A percentile compares a stretch with the other conserved stretches of the same genome.
These are phyloP conservation scores for Colletotrichum neosansevieriae DNA, from an alignment of 2,329 filamentous ascomycete genomes.

Conservation along the genomic window DNA sequence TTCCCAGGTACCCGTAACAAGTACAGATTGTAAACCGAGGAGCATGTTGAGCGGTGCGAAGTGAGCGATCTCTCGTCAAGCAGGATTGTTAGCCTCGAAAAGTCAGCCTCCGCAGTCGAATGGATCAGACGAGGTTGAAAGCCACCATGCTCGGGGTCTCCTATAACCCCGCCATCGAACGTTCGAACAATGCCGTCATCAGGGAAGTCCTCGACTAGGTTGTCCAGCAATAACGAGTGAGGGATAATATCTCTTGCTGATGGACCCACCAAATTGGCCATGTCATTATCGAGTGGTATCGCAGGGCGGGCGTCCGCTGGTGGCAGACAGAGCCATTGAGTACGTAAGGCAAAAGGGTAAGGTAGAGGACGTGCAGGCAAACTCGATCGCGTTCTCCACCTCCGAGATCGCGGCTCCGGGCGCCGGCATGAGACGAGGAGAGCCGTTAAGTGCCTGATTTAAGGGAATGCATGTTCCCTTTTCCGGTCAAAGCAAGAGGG, in stretches of 20 bases:
- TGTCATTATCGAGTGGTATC: constrained; percentile 25
- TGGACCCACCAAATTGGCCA: constrained; percentile 24
- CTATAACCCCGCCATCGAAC: constrained; percentile 28
- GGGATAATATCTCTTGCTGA: constrained; percentile 26
- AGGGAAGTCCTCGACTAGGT: constrained; percentile 9
- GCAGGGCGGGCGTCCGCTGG: constrained; percentile 13
- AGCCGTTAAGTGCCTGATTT: constrained; percentile 18
- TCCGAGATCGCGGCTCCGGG: constrained; percentile 37
- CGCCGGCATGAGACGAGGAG: constrained; percentile 25
- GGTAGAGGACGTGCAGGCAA: constrained; percentile 23
- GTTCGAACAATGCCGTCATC: constrained; percentile 36
- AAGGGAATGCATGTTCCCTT: constrained; percentile 11
- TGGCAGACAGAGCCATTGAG: not conserved
- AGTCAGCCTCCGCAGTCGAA: constrained; percentile 6
- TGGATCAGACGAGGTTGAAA: not conserved
- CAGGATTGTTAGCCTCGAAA: constrained; percentile 20
- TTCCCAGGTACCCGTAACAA: constrained; percentile 23
- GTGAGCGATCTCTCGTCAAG: constrained; percentile 17
- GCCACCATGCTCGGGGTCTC: constrained; percentile 22
- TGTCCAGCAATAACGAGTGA: constrained; percentile 9
- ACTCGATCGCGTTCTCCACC: constrained; percentile 38
- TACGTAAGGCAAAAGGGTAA: constrained; percentile 6
- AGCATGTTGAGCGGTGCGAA: constrained; percentile 35
- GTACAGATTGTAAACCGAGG: not conserved
- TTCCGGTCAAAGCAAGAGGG: constrained; percentile 13